These are phyloP conservation scores for Kodamaea arcana DNA, from an alignment of 1,139 yeast genomes.

Conservation along the genomic window DNA sequence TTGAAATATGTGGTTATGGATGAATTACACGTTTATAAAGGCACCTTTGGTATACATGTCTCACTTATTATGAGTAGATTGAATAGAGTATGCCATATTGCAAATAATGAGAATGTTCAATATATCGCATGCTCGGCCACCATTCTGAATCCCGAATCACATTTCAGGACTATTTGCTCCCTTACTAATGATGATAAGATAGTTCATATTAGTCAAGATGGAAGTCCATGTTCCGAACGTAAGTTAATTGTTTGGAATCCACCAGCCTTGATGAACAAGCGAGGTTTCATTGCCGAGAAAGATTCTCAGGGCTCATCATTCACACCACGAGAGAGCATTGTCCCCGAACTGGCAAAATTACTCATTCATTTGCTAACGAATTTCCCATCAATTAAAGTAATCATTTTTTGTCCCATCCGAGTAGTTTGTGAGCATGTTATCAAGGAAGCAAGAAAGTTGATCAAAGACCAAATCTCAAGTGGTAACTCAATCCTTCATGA, in stretches of 20 bases:
- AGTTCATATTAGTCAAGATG: conserved; percentile 64
- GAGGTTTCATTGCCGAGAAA: conserved; percentile 28
- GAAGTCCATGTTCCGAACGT: conserved; percentile 82
- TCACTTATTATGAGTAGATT: conserved; percentile 79
- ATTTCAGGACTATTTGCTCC: conserved; percentile 73
- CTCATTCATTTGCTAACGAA: conserved; percentile 59
- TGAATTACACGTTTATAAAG: conserved; percentile 85
- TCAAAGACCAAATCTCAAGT: conserved; percentile 13
- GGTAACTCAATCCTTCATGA: conserved; percentile 33
- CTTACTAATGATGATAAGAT: conserved; percentile 41
- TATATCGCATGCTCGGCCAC: conserved; percentile 95
- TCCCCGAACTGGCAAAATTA: conserved; percentile 71
- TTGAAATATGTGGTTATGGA: conserved; percentile 79
- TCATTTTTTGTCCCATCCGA: conserved; percentile 86
- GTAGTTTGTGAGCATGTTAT: conserved; percentile 81
- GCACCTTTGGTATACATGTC: conserved; percentile 90
- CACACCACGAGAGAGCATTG: conserved; percentile 59
- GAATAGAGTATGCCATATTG: conserved; percentile 48
- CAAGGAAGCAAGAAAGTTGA: conserved; percentile 64
- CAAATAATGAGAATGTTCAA: conserved; percentile 30
- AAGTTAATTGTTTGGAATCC: conserved; percentile 82
- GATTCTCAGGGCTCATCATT: conserved; percentile 14
- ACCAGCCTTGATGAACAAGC: conserved; percentile 55
- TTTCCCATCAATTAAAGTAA: conserved; percentile 56
- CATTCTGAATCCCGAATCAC: conserved; percentile 62